phyloP scores from a whole-genome alignment of 1,139 yeast species.

The Pichia sp. region DNA sequence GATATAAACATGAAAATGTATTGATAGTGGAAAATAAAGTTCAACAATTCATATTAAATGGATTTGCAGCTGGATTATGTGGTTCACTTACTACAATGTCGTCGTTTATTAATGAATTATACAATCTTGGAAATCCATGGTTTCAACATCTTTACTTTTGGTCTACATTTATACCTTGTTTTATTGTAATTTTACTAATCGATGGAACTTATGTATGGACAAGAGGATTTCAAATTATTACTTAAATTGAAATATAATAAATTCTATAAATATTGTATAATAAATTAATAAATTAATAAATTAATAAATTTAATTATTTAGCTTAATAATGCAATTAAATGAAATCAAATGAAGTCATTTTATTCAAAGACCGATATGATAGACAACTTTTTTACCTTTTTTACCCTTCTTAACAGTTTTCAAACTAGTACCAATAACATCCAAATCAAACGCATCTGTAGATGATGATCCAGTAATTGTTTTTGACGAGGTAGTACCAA shows the following conservation, averaged over 20 bases:
- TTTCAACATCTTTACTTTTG: conserved; percentile 34
- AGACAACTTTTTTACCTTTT: conserved; percentile 40
- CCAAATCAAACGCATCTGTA: conserved; percentile 21
- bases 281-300: no score
- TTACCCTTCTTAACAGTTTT: conserved; percentile 29
- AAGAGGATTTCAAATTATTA: conserved; percentile 30
- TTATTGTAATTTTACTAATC: conserved; percentile 37
- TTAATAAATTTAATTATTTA: background rate
- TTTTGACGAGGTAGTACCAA: background rate
- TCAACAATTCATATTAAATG: conserved; percentile 49
- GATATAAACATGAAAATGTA: conserved; percentile 16
- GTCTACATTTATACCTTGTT: conserved; percentile 36
- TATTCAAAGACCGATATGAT: conserved; percentile 35
- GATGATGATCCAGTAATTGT: background rate
- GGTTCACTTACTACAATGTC: conserved; percentile 76
- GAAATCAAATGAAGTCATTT: no score
- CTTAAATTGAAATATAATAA: no score
- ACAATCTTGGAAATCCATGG: conserved; percentile 29
- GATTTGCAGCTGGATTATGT: conserved; percentile 65
- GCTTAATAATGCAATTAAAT: no score
- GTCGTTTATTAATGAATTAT: conserved; percentile 66
- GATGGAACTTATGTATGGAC: conserved; percentile 54
- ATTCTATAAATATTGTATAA: no score
- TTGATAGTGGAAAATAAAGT: conserved; percentile 32
- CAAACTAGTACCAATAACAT: conserved; percentile 19